Evolutionary conservation across 2,329 filamentous ascomycete genomes (phyloP).

Genomic region (Aspergillus jensenii): DNA sequence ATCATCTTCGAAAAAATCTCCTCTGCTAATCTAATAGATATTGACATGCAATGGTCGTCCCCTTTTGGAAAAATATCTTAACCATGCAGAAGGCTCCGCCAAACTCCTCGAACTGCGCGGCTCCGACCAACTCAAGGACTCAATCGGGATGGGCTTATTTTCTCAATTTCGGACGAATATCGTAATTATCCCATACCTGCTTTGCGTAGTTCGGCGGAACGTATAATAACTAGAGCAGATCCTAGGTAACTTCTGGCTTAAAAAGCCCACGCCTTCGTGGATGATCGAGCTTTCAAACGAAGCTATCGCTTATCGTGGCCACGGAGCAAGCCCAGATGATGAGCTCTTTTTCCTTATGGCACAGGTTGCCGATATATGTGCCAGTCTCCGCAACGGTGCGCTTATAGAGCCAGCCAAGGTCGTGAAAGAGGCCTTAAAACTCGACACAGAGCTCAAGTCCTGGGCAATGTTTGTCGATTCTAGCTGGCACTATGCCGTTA

Average conservation of each 20-base stretch:
- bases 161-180: slow-evolving; percentile 7
- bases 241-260: slow-evolving; percentile 14
- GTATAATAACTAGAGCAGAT: slow-evolving; percentile 4
- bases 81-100: slow-evolving; percentile 7
- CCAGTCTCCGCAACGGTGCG: not conserved
- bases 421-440: slow-evolving; percentile 10
- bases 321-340: slow-evolving; percentile 2
- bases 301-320: not conserved
- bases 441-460: slow-evolving; percentile 15
- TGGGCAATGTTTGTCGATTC: slow-evolving; percentile 15
- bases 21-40: not conserved
- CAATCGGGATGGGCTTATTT: slow-evolving; percentile 11
- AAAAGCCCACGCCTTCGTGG: slow-evolving; percentile 6
- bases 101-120: slow-evolving; percentile 12
- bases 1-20: not conserved
- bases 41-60: slow-evolving; percentile 6
- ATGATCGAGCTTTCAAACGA: slow-evolving; percentile 11
- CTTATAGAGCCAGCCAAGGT: not conserved
- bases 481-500: slow-evolving; percentile 13
- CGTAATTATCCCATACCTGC: not conserved
- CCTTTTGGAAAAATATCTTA: slow-evolving; percentile 5
- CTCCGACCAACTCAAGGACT: slow-evolving; percentile 4
- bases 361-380: slow-evolving; percentile 13
- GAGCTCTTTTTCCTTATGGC: slow-evolving; percentile 15
- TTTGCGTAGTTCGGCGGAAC: not conserved